phyloP scores from a whole-genome alignment of 345 rosid genomes.

The Eucalyptus erythrocorys region DNA sequence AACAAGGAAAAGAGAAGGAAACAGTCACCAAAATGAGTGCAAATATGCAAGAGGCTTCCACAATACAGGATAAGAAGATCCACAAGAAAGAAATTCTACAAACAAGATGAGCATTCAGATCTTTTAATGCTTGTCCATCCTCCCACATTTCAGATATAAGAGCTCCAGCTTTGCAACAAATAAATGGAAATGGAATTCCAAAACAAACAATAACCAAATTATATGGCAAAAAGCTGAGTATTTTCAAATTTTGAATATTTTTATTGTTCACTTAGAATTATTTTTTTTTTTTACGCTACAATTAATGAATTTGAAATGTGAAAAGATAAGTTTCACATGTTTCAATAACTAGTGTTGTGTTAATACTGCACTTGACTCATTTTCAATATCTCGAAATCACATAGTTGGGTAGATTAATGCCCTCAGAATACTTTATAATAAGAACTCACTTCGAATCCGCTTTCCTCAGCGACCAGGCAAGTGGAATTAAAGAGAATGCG shows the following conservation, averaged over 20 bases:
- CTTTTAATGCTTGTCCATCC: slow-evolving; percentile 95
- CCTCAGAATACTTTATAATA: background rate
- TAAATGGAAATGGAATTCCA: background rate
- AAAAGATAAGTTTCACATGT: background rate
- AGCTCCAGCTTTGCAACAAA: slow-evolving; percentile 83
- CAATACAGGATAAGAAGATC: background rate
- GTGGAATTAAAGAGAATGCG: background rate
- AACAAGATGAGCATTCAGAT: slow-evolving; percentile 90
- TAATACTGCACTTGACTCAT: background rate
- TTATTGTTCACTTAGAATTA: background rate
- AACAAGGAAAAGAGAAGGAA: background rate
- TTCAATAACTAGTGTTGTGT: background rate
- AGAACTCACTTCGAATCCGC: background rate
- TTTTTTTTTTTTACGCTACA: background rate
- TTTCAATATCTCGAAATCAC: background rate
- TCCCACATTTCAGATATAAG: slow-evolving; percentile 98
- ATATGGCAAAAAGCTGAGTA: background rate
- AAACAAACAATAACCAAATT: background rate
- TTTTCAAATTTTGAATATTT: background rate
- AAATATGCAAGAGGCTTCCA: background rate
- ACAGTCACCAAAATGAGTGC: background rate
- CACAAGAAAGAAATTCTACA: slow-evolving; percentile 4
- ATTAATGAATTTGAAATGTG: background rate
- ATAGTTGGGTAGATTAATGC: background rate
- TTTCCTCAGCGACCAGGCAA: background rate